Percentiles rank a stretch among this genome's conserved stretches.
These are phyloP conservation scores for Cladosporium sp. DNA, from an alignment of 2,329 filamentous ascomycete genomes.

Conservation along the genomic window DNA sequence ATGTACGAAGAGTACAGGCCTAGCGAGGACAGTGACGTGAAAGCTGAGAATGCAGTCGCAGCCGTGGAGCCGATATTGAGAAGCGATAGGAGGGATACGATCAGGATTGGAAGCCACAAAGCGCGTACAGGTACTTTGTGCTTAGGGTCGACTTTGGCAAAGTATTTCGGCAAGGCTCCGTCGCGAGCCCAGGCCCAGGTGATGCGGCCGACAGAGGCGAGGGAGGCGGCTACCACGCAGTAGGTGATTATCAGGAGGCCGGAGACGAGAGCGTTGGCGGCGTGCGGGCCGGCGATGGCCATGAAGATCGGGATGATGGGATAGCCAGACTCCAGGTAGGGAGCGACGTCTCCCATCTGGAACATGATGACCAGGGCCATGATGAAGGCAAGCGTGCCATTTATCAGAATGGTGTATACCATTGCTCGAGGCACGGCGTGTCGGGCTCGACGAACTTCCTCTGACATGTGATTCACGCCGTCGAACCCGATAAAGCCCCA, in stretches of 20 bases:
- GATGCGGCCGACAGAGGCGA: slow-evolving; percentile 14
- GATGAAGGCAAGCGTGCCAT: slow-evolving; percentile 32
- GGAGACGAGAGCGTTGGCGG: slow-evolving; percentile 13
- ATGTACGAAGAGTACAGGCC: slow-evolving; percentile 13
- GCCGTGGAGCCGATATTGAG: slow-evolving; percentile 14
- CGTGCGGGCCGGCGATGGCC: slow-evolving; percentile 7
- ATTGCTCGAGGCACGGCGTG: slow-evolving; percentile 27
- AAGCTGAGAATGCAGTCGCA: slow-evolving; percentile 10
- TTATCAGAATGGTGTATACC: slow-evolving; percentile 38
- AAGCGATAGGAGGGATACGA: slow-evolving; percentile 12
- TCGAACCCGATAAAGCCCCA: slow-evolving; percentile 12
- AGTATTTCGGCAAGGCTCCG: slow-evolving; percentile 13
- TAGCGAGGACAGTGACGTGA: slow-evolving; percentile 12
- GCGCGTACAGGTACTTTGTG: slow-evolving; percentile 13
- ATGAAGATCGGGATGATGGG: slow-evolving; percentile 13
- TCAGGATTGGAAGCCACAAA: slow-evolving; percentile 11
- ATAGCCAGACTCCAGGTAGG: slow-evolving; percentile 7
- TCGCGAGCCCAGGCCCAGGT: slow-evolving; percentile 17
- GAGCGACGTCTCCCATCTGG: slow-evolving; percentile 30
- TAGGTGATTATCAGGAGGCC: slow-evolving; percentile 15
- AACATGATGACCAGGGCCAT: slow-evolving; percentile 36
- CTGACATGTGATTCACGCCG: slow-evolving; percentile 30
- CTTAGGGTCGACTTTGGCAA: slow-evolving; percentile 9
- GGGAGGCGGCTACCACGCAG: slow-evolving; percentile 16
- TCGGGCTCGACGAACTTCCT: slow-evolving; percentile 35